These are phyloP conservation scores for Phytophthora nicotianae DNA, from an alignment of 352 stramenopile species.

Conservation along the genomic window DNA sequence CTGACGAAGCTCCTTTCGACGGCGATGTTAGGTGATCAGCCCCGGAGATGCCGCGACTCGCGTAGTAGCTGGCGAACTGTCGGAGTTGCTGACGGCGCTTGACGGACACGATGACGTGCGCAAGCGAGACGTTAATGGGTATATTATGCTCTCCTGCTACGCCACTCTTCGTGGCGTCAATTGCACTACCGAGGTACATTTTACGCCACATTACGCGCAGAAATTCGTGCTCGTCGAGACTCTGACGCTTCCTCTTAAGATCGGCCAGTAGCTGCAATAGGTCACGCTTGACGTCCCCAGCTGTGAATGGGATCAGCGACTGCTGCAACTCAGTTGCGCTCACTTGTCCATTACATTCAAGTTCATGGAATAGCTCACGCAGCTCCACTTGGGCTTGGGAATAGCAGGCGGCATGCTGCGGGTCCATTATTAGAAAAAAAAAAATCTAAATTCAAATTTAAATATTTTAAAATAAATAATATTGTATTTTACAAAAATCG, in stretches of 20 bases:
- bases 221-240: constrained; percentile 67
- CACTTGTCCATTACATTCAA: constrained; percentile 56
- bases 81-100: constrained; percentile 68
- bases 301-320: constrained; percentile 59
- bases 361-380: constrained; percentile 62
- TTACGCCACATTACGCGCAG: constrained; percentile 65
- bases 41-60: constrained; percentile 66
- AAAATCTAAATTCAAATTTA: too few relatives aligned
- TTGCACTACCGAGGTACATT: constrained; percentile 63
- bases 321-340: constrained; percentile 48
- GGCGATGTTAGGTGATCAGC: constrained; percentile 46
- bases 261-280: constrained; percentile 61
- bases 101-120: constrained; percentile 75
- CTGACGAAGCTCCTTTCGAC: background rate
- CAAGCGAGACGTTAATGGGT: constrained; percentile 60
- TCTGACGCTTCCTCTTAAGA: constrained; percentile 43
- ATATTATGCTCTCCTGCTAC: constrained; percentile 4
- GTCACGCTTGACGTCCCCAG: constrained; percentile 58
- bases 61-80: constrained; percentile 75
- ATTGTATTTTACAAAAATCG: too few relatives aligned
- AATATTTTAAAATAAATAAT: too few relatives aligned
- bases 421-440: too few relatives aligned
- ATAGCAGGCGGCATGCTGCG: constrained; percentile 47
- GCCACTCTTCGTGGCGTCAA: constrained; percentile 33
- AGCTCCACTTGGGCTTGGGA: constrained; percentile 56